Base-by-base conservation (phyloP, 2,329 filamentous ascomycete species). In the Pseudonectria buxi region DNA sequence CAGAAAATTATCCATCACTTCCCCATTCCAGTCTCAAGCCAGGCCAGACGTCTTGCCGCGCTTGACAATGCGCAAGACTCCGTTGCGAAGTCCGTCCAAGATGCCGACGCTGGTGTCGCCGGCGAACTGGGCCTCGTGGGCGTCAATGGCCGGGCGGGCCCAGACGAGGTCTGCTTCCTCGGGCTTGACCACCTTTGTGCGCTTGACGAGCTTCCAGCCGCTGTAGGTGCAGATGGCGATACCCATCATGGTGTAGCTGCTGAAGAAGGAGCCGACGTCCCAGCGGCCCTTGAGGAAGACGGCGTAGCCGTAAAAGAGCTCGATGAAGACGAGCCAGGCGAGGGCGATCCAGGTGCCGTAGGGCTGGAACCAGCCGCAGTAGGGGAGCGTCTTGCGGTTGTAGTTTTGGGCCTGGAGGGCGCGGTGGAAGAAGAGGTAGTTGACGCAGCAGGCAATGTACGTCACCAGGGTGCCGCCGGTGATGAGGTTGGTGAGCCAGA, bases 201-300 rank as follows among this genome's bases (percentile, higher is more conserved):
- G 63, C 57, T 74, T 72, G 49, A 75, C 14, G 4, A 81, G 9
- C 57, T 82, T 82, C 72, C 73, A 82, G 42, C 62, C 62, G 4
- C 64, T 25, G 45, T 67, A 78, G 18, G 70, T 55, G 31, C 74
- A 53, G 2, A 63, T 59, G 0, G 65, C 64, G 6, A 75, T 52
- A 12, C 73, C 51, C 18, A 66, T 52, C 65, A 72, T 70, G 14
- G 64, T 66, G 51, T 74, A 74, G 57, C 72, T 70, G 9, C 62
- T 57, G 41, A 66, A 54, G 43, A 67, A 63, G 35, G 53, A 59
- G 3, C 61, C 53, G 10, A 63, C 54, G 12, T 57, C 47, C 64
- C 76, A 77, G 3, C 74, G 72, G 7, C n/a, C n/a, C 22, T 26
- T 22, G 13, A 67, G 72, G 51, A 69, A 67, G 18, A 22, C 18